Conservation (phyloP, 352 stramenopile species). For the Thalassiosira livingstoniorum region DNA sequence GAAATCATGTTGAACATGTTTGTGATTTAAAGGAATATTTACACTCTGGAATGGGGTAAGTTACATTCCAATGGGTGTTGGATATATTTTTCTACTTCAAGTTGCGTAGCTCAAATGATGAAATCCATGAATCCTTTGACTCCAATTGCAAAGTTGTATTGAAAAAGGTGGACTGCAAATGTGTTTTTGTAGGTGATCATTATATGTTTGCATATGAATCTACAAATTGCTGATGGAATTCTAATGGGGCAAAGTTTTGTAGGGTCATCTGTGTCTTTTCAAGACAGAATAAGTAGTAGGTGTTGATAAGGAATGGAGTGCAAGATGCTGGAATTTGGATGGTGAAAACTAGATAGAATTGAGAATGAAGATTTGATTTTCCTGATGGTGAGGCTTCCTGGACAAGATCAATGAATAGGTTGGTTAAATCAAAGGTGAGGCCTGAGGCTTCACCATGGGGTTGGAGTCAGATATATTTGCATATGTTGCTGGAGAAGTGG, state of each 20-base stretch:
- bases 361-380: not conserved
- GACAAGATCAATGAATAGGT: too few relatives aligned
- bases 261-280: not conserved
- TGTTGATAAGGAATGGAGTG: not conserved
- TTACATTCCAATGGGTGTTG: too few relatives aligned
- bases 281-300: not conserved
- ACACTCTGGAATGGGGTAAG: too few relatives aligned
- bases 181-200: not conserved
- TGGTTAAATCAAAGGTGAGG: too few relatives aligned
- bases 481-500: not conserved
- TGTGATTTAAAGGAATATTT: too few relatives aligned
- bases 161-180: not conserved
- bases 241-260: not conserved
- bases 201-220: not conserved
- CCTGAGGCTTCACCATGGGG: too few relatives aligned
- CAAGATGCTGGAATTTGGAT: not conserved
- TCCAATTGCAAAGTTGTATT: too few relatives aligned
- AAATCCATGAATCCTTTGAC: not conserved
- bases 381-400: too few relatives aligned
- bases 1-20: too few relatives aligned
- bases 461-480: not conserved
- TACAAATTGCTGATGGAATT: not conserved
- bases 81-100: too few relatives aligned
- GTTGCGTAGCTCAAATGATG: too few relatives aligned
- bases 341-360: not conserved